phyloP scores from a whole-genome alignment of 2,329 filamentous ascomycete species.

The Claviceps humidiphila region DNA sequence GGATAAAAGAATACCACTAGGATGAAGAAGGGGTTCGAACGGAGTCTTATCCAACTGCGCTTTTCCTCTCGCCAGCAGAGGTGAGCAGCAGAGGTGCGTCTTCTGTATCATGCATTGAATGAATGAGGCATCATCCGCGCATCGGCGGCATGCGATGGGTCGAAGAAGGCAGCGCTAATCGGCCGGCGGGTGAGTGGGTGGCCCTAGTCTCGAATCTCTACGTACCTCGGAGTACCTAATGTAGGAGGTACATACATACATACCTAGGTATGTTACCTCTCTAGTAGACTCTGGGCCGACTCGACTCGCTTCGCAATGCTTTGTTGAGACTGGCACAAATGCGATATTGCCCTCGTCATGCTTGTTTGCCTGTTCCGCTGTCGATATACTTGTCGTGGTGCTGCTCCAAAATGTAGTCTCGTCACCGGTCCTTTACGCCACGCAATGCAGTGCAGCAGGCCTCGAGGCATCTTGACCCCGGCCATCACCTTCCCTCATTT shows the following conservation, averaged over 20 bases:
- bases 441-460: too few species aligned
- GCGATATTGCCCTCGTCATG: too few species aligned
- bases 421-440: too few species aligned
- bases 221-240: too few species aligned
- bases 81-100: not conserved
- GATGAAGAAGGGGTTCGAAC: not conserved
- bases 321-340: too few species aligned
- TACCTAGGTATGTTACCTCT: too few species aligned
- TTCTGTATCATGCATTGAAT: not conserved
- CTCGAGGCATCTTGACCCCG: not conserved
- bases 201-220: not conserved
- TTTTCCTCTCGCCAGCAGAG: conserved; percentile 6
- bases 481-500: not conserved
- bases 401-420: too few species aligned
- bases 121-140: not conserved
- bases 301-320: too few species aligned
- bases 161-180: not conserved
- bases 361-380: too few species aligned
- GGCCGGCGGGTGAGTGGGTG: not conserved
- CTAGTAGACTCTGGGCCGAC: too few species aligned
- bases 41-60: not conserved
- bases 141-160: not conserved
- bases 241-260: too few species aligned
- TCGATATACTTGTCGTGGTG: too few species aligned
- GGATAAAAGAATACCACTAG: not conserved